Conservation (phyloP, 208 protist species). For the Trypanosoma theileri region DNA sequence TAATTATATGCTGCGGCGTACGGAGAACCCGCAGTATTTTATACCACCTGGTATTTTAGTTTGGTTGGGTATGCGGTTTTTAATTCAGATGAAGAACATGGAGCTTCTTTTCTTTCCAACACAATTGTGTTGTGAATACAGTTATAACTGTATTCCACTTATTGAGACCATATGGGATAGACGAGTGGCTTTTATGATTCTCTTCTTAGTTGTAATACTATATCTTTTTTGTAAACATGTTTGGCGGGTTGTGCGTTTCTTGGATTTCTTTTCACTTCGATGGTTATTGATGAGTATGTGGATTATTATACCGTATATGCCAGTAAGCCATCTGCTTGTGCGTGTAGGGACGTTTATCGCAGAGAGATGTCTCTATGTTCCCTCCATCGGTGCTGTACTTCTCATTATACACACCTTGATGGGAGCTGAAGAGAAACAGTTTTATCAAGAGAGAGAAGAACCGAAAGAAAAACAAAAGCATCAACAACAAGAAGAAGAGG, state of each 20-base stretch:
- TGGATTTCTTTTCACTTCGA: constrained; percentile 6
- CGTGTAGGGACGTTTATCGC: constrained; percentile 80
- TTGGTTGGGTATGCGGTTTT: constrained; percentile 51
- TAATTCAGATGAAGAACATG: constrained; percentile 82
- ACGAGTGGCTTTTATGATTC: constrained; percentile 33
- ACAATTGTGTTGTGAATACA: constrained; percentile 87
- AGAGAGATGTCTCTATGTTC: constrained; percentile 88
- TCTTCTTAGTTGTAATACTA: constrained; percentile 13
- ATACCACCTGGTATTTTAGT: constrained; percentile 30
- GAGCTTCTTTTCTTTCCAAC: constrained; percentile 81
- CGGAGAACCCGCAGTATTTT: constrained; percentile 86
- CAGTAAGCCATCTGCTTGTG: constrained; percentile 85
- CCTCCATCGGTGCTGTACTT: constrained; percentile 63
- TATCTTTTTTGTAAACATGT: constrained; percentile 21
- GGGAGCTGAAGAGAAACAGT: constrained; percentile 8
- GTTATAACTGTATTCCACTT: constrained; percentile 85
- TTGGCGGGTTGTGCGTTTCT: constrained; percentile 15
- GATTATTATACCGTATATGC: constrained; percentile 72
- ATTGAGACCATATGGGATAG: constrained; percentile 41
- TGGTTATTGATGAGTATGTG: constrained; percentile 35
- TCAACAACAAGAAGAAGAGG: not conserved
- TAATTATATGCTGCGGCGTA: constrained; percentile 56
- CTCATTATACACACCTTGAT: constrained; percentile 30
- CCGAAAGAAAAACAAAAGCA: not conserved
- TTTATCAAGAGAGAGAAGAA: not conserved